phyloP scores from a whole-genome alignment of 306 rosid species.

The Vigna radiata region DNA sequence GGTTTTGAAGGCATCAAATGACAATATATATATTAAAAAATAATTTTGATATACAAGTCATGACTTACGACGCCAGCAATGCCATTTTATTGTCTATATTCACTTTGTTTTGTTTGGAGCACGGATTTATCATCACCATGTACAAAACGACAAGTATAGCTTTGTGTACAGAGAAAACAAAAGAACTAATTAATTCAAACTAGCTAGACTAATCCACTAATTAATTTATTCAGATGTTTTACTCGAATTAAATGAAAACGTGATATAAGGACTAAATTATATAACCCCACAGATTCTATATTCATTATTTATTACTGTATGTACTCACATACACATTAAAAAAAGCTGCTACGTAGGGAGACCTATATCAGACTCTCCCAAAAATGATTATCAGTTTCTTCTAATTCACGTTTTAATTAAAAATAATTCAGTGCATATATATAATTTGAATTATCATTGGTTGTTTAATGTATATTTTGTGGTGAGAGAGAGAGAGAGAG shows the following conservation, averaged over 20 bases:
- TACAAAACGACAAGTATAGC: conserved; percentile 18
- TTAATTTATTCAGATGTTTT: conserved; percentile 29
- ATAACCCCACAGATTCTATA: conserved; percentile 5
- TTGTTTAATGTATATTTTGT: not conserved
- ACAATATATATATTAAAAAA: not conserved
- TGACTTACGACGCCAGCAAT: not conserved
- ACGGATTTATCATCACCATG: not conserved
- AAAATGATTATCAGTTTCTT: conserved; percentile 19
- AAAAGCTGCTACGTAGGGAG: not conserved
- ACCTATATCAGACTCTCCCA: not conserved
- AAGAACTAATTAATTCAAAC: not conserved
- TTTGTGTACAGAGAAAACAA: not conserved
- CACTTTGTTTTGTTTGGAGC: conserved; percentile 14
- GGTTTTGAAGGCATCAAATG: conserved; percentile 6
- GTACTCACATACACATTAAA: not conserved
- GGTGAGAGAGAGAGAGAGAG: not conserved
- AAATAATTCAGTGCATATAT: not conserved
- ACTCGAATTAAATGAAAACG: not conserved
- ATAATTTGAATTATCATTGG: not conserved
- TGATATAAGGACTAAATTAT: not conserved
- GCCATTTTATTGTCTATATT: not conserved
- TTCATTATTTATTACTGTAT: not conserved
- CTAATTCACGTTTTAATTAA: not conserved
- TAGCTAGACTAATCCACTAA: conserved; percentile 8
- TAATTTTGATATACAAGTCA: not conserved